Conservation (phyloP, 352 stramenopile species). For the Phytophthora nicotianae region DNA sequence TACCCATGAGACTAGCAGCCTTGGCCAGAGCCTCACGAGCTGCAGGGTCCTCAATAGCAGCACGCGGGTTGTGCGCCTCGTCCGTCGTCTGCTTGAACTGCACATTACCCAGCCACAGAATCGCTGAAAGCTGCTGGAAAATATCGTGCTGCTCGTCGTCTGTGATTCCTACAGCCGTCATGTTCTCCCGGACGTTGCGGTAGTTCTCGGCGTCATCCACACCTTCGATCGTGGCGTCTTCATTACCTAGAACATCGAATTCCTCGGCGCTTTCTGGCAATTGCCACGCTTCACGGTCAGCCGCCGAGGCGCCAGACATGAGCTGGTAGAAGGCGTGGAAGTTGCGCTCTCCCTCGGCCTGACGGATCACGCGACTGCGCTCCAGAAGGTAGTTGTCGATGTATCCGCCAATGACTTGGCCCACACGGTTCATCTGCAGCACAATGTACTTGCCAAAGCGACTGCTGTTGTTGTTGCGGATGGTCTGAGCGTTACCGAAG, state of each 20-base stretch:
- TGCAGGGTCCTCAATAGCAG: conserved; percentile 63
- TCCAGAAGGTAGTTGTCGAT: conserved; percentile 94
- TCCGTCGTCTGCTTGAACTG: conserved; percentile 76
- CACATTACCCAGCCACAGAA: conserved; percentile 88
- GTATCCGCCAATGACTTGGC: conserved; percentile 81
- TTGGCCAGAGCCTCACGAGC: conserved; percentile 59
- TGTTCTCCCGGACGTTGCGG: conserved; percentile 58
- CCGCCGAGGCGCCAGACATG: conserved; percentile 64
- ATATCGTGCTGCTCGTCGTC: conserved; percentile 73
- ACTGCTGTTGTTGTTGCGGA: conserved; percentile 88
- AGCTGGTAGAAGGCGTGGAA: conserved; percentile 96
- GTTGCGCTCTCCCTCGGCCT: conserved; percentile 90
- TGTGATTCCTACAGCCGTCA: conserved; percentile 74
- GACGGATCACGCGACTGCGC: conserved; percentile 88
- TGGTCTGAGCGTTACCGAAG: conserved; percentile 88
- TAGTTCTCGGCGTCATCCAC: conserved; percentile 82
- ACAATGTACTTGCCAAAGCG: conserved; percentile 91
- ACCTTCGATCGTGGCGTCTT: conserved; percentile 71
- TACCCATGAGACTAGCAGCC: conserved; percentile 64
- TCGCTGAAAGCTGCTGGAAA: conserved; percentile 79
- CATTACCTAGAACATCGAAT: conserved; percentile 75
- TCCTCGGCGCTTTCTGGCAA: conserved; percentile 49
- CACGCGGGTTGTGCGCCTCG: conserved; percentile 75
- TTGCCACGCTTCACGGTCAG: conserved; percentile 61
- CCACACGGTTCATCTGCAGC: conserved; percentile 83